A percentile compares a stretch with the other conserved stretches of the same genome.
These are phyloP conservation scores for Brettanomyces custersianus DNA, from an alignment of 805 yeast genomes.

Conservation along the genomic window DNA sequence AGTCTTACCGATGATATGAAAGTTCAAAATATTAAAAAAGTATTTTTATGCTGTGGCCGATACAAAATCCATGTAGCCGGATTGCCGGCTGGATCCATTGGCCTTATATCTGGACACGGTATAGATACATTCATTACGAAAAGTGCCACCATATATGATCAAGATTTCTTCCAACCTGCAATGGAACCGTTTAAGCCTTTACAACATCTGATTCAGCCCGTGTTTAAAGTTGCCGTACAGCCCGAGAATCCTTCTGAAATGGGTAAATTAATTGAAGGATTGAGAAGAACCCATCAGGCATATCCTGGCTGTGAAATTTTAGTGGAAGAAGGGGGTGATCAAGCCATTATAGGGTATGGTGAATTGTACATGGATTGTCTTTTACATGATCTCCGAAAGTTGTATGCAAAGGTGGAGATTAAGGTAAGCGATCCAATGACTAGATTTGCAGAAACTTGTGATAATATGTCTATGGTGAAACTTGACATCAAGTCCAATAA, in stretches of 20 bases:
- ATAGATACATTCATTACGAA: conserved; percentile 48
- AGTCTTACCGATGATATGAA: conserved; percentile 47
- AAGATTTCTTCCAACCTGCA: conserved; percentile 13
- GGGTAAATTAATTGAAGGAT: conserved; percentile 62
- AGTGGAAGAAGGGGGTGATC: conserved; percentile 87
- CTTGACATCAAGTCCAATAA: conserved; percentile 53
- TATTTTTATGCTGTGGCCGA: conserved; percentile 60
- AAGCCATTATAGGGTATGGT: conserved; percentile 72
- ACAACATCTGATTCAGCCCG: conserved; percentile 42
- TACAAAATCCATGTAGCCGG: conserved; percentile 46
- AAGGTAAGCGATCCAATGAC: conserved; percentile 82
- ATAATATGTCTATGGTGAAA: conserved; percentile 56
- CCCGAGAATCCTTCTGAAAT: conserved; percentile 73
- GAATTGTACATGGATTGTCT: conserved; percentile 82
- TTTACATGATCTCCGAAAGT: conserved; percentile 62
- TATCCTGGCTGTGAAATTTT: conserved; percentile 61
- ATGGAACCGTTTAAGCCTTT: conserved; percentile 30
- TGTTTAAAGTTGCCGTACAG: conserved; percentile 75
- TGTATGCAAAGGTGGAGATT: conserved; percentile 58
- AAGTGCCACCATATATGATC: conserved; percentile 46
- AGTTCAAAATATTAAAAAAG: conserved; percentile 29
- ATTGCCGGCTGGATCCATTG: conserved; percentile 60
- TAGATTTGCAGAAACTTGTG: conserved; percentile 68
- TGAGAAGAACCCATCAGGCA: conserved; percentile 50
- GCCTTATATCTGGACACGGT: conserved; percentile 49